phyloP scores from a whole-genome alignment of 208 protist species.

The Leishmania martiniquensis region DNA sequence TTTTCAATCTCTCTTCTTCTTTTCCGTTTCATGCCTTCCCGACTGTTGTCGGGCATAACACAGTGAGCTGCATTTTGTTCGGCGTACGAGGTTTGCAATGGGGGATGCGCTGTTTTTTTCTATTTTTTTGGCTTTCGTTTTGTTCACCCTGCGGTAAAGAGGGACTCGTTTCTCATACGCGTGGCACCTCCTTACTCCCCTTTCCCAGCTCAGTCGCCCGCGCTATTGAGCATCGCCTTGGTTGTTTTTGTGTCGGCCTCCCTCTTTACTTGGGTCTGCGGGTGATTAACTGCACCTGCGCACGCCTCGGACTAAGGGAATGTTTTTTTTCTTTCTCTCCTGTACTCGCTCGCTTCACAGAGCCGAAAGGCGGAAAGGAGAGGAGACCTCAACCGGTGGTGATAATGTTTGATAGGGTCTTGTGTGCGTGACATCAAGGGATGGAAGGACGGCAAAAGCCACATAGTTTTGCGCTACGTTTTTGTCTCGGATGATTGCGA shows the following conservation, averaged over 20 bases:
- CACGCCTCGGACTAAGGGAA: background rate
- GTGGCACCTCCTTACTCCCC: background rate
- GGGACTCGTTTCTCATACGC: background rate
- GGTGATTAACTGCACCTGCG: background rate
- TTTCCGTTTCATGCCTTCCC: background rate
- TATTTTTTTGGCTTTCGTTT: constrained; percentile 10
- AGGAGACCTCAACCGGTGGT: background rate
- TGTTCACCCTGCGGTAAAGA: background rate
- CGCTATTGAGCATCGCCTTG: background rate
- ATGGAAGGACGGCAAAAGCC: background rate
- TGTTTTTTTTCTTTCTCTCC: no score
- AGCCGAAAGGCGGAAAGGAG: background rate
- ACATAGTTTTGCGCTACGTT: background rate
- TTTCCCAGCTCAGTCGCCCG: background rate
- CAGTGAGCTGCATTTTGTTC: background rate
- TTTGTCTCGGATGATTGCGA: background rate
- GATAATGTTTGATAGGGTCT: background rate
- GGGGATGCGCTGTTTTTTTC: background rate
- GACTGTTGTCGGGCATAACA: background rate
- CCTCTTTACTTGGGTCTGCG: background rate
- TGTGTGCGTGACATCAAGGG: background rate
- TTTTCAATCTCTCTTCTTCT: background rate
- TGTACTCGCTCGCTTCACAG: background rate
- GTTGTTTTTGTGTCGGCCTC: background rate
- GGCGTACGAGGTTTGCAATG: background rate